These are phyloP conservation scores for Chrysoporthe cubensis DNA, from an alignment of 2,329 filamentous ascomycete genomes.

Conservation along the genomic window DNA sequence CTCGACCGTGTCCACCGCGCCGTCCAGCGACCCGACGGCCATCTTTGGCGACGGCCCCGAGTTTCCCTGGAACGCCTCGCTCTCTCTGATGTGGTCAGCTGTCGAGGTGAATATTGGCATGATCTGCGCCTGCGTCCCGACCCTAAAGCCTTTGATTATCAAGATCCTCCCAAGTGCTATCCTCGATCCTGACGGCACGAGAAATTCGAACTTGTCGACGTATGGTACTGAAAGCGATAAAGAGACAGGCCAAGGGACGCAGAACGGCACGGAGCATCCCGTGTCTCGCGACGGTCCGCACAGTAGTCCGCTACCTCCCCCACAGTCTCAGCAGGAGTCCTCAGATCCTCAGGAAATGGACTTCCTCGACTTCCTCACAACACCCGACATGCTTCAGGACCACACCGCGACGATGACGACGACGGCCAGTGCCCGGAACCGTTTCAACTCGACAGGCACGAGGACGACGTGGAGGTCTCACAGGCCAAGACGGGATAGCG, in stretches of 20 bases:
- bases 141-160: slow-evolving; percentile 82
- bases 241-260: slow-evolving; percentile 5
- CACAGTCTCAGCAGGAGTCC: slow-evolving; percentile 4
- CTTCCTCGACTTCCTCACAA: slow-evolving; percentile 53
- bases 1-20: slow-evolving; percentile 43
- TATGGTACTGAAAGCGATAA: slow-evolving; percentile 33
- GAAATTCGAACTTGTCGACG: slow-evolving; percentile 36
- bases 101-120: slow-evolving; percentile 92
- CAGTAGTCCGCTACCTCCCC: neutral
- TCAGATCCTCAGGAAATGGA: slow-evolving; percentile 33
- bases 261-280: slow-evolving; percentile 9
- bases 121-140: slow-evolving; percentile 89
- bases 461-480: slow-evolving; percentile 28
- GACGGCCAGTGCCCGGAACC: neutral
- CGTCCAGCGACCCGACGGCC: slow-evolving; percentile 43
- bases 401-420: slow-evolving; percentile 4
- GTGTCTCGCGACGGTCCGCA: slow-evolving; percentile 4
- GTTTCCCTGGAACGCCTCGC: slow-evolving; percentile 75
- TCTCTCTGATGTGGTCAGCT: slow-evolving; percentile 91
- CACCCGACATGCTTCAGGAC: slow-evolving; percentile 39
- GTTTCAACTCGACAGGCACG: slow-evolving; percentile 1
- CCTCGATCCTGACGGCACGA: slow-evolving; percentile 53
- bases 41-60: slow-evolving; percentile 57
- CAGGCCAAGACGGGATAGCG: slow-evolving; percentile 46
- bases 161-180: slow-evolving; percentile 62